Base-by-base conservation (phyloP, 257 asterid genomes). In the Nicotiana tabacum region DNA sequence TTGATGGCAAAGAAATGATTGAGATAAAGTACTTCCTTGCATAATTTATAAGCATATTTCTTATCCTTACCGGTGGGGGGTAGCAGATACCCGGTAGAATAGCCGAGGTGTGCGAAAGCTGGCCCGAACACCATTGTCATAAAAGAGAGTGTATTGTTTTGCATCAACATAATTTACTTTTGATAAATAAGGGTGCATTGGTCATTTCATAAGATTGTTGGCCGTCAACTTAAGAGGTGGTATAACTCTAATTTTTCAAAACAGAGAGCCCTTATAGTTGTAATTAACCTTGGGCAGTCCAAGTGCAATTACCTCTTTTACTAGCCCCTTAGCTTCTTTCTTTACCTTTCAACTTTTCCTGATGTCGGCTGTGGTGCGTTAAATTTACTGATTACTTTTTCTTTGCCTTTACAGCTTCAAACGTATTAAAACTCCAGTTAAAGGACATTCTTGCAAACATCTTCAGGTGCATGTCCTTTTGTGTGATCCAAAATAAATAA, bases 371-470 rank as follows among this genome's bases (percentile, higher is more conserved):
- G 57, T 35, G 43, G 51, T 61, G 18, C 10, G 77, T 72, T 66
- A 81, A 21, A 53, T 60, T 58, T 78, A 66, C 80, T 84, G 86
- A 82, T 84, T 46, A 67, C 24, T 68, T 76, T 77, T 57, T 83
- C 57, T 74, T 66, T 67, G 32, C 74, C 86, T 77, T 81, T 82
- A 84, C 98, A 96, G 99, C 91, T 89, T 90, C 83, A 92, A 3
- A 88, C 96, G 93, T 37, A 92, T 96, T 72, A 90, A 77, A 85
- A 91, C 91, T 86, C 98, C 99, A 43, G 98, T 91, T 78, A 96
- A 96, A 89, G 99, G 99, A 82, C 90, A 70, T 68, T 86, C 92
- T 62, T 96, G 99, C 96, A 94, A 92, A 70, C 99, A 96, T 88
- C 90, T 90, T 77, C 98, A 96, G 97, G 99, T 96, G 89, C 89